phyloP scores from a whole-genome alignment of 768 basidiomycete genomes.

The Suillus tomentosus region DNA sequence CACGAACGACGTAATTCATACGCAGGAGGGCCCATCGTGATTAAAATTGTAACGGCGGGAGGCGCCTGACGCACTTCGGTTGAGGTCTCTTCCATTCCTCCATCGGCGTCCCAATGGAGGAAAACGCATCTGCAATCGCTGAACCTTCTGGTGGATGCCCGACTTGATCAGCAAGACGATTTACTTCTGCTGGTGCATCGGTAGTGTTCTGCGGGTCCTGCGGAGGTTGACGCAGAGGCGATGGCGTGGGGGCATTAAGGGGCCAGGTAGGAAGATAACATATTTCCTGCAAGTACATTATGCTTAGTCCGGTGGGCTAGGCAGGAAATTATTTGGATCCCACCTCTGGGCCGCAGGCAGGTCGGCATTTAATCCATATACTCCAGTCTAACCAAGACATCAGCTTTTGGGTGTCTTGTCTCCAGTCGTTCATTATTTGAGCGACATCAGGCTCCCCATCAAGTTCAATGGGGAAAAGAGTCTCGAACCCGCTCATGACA shows the following conservation, averaged over 20 bases:
- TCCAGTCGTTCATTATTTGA: conserved; percentile 17
- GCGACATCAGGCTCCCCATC: not conserved
- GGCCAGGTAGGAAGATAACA: conserved; percentile 32
- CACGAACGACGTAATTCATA: not conserved
- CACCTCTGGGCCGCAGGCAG: conserved; percentile 22
- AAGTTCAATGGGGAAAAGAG: not conserved
- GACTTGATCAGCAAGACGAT: not conserved
- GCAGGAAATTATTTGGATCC: not conserved
- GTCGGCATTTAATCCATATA: conserved; percentile 25
- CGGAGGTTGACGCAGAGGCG: not conserved
- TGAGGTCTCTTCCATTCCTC: conserved; percentile 27
- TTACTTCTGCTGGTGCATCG: not conserved
- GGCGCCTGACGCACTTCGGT: conserved; percentile 22
- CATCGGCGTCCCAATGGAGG: not conserved
- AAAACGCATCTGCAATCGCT: not conserved
- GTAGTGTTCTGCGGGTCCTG: no score
- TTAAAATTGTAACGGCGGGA: conserved; percentile 13
- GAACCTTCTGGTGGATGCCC: not conserved
- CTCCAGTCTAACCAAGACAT: conserved; percentile 28
- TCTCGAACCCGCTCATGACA: conserved; percentile 17
- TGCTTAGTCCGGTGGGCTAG: not conserved
- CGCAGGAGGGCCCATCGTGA: not conserved
- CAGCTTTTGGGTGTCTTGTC: conserved; percentile 10
- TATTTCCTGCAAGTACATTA: conserved; percentile 20
- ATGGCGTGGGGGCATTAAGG: not conserved